phyloP scores from a whole-genome alignment of 2,329 filamentous ascomycete genomes.

The Fusarium setosum region DNA sequence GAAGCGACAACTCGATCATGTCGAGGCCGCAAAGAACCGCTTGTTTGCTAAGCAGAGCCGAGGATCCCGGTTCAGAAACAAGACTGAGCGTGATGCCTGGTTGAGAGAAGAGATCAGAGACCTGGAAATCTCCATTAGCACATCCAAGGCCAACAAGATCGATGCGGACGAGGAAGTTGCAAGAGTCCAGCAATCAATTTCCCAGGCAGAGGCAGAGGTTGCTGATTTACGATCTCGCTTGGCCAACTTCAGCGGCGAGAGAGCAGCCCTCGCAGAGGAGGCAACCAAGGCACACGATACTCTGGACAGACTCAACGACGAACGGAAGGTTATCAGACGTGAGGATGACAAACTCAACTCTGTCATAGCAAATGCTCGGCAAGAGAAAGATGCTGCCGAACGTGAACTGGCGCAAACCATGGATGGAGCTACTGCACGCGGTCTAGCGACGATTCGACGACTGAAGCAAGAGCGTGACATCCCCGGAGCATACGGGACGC shows the following conservation, averaged over 20 bases:
- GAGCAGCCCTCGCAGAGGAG: constrained; percentile 78
- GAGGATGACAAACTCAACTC: constrained; percentile 90
- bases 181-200: constrained; percentile 77
- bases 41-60: constrained; percentile 94
- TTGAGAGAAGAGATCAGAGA: constrained; percentile 84
- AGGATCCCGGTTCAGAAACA: constrained; percentile 87
- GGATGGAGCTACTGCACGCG: constrained; percentile 88
- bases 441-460: constrained; percentile 86
- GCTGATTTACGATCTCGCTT: constrained; percentile 76
- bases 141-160: constrained; percentile 85
- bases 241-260: constrained; percentile 81
- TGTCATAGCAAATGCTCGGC: constrained; percentile 78
- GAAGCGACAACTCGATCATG: constrained; percentile 78
- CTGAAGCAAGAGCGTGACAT: constrained; percentile 84
- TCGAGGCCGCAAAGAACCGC: constrained; percentile 79
- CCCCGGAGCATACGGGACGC: constrained; percentile 88
- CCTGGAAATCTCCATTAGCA: constrained; percentile 78
- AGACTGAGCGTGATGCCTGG: constrained; percentile 87
- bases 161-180: constrained; percentile 87
- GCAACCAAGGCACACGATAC: constrained; percentile 82
- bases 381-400: constrained; percentile 83
- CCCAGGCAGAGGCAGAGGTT: constrained; percentile 78
- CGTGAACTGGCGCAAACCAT: constrained; percentile 84
- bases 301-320: constrained; percentile 83
- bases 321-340: constrained; percentile 87